These are phyloP conservation scores for Naganishia liquefaciens DNA, from an alignment of 1,284 basidiomycete species.

Conservation along the genomic window DNA sequence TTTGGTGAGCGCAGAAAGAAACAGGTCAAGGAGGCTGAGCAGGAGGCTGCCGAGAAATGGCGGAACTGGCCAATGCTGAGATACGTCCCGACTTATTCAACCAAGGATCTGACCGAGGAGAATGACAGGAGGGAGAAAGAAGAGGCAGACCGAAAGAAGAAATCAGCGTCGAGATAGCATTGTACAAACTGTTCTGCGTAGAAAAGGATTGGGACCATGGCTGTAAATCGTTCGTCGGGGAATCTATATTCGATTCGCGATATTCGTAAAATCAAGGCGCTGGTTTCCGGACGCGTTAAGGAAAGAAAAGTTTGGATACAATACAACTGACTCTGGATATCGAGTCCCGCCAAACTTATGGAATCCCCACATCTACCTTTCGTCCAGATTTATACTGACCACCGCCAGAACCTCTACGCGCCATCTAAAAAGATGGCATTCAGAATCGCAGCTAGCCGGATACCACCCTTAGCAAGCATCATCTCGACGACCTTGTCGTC, in stretches of 20 bases:
- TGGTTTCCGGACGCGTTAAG: too few relatives aligned
- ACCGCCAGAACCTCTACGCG: constrained; percentile 12
- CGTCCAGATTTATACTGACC: too few relatives aligned
- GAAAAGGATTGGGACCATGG: too few relatives aligned
- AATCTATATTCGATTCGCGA: too few relatives aligned
- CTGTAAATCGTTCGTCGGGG: too few relatives aligned
- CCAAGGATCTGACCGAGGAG: constrained; percentile 23
- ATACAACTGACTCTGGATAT: too few relatives aligned
- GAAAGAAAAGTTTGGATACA: too few relatives aligned
- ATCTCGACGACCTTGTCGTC: constrained; percentile 73
- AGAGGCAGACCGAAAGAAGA: constrained; percentile 17
- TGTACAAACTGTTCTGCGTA: not conserved
- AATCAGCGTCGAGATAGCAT: constrained; percentile 11
- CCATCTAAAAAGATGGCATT: constrained; percentile 68
- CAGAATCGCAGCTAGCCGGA: constrained; percentile 75
- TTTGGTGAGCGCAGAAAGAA: constrained; percentile 17
- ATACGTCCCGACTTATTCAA: constrained; percentile 32
- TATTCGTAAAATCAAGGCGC: too few relatives aligned
- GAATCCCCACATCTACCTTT: too few relatives aligned
- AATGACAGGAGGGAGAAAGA: constrained; percentile 30
- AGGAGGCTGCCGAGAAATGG: constrained; percentile 26
- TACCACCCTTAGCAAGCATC: constrained; percentile 74
- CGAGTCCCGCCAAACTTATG: too few relatives aligned
- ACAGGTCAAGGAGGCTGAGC: constrained; percentile 11
- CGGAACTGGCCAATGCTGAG: constrained; percentile 33